Conservation (phyloP, 805 yeast species). For the Wickerhamiella qilinensis region DNA sequence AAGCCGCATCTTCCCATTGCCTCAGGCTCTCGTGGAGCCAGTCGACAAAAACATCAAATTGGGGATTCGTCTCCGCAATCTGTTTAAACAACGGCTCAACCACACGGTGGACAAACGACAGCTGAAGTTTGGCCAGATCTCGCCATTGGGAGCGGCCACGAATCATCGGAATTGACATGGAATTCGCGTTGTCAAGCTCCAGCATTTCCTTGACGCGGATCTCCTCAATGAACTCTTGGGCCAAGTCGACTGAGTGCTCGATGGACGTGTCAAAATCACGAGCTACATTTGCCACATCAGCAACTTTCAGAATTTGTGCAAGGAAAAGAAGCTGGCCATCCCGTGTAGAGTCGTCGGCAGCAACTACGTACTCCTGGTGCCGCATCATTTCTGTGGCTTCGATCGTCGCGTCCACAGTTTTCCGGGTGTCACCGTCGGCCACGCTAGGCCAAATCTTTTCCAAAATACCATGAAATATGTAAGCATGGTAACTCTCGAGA, state of each 20-base stretch:
- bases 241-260: slow-evolving; percentile 1
- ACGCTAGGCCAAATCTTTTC: slow-evolving; percentile 35
- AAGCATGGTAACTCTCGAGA: slow-evolving; percentile 68
- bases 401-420: slow-evolving; percentile 28
- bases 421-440: slow-evolving; percentile 7
- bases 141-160: not conserved
- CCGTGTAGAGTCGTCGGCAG: slow-evolving; percentile 12
- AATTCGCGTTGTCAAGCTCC: not conserved
- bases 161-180: not conserved
- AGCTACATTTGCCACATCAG: slow-evolving; percentile 88
- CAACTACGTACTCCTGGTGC: slow-evolving; percentile 55
- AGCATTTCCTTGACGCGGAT: slow-evolving; percentile 17
- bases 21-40: not conserved
- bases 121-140: not conserved
- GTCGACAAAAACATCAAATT: not conserved
- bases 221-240: slow-evolving; percentile 1
- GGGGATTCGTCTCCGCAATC: not conserved
- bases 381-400: slow-evolving; percentile 86
- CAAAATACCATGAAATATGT: slow-evolving; percentile 39
- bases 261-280: slow-evolving; percentile 34
- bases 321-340: slow-evolving; percentile 30
- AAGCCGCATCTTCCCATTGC: not conserved
- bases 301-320: slow-evolving; percentile 71
- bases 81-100: not conserved
- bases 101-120: not conserved